Evolutionary conservation across 2,329 filamentous ascomycete species (phyloP).

Genomic region (Colletotrichum simmondsii): DNA sequence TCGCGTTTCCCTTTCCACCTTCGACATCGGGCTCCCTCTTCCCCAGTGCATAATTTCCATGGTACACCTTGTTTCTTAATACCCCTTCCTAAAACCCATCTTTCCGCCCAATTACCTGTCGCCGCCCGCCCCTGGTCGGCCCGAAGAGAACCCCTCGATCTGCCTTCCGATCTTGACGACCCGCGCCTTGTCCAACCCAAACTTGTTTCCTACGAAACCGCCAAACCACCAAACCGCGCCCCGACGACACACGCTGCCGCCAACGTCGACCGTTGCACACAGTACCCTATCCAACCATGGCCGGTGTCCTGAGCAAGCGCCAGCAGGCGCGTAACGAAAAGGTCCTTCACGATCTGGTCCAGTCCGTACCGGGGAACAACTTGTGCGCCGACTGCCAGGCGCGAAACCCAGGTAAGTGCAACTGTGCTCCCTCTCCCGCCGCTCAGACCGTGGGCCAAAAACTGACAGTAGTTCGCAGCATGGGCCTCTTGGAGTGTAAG

Average conservation of each 20-base stretch:
- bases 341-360: constrained; percentile 87
- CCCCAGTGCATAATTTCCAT: constrained; percentile 31
- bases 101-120: constrained; percentile 11
- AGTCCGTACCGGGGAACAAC: constrained; percentile 86
- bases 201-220: constrained; percentile 13
- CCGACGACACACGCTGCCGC: not conserved
- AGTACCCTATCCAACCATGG: constrained; percentile 60
- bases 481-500: constrained; percentile 98
- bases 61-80: constrained; percentile 14
- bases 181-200: constrained; percentile 18
- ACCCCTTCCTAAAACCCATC: constrained; percentile 21
- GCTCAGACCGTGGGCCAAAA: constrained; percentile 4
- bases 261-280: constrained; percentile 24
- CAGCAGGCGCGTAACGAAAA: constrained; percentile 98
- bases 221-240: constrained; percentile 4
- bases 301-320: constrained; percentile 86
- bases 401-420: constrained; percentile 81
- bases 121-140: constrained; percentile 16
- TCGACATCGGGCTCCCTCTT: constrained; percentile 29
- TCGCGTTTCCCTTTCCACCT: constrained; percentile 25
- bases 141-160: constrained; percentile 28
- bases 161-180: constrained; percentile 12
- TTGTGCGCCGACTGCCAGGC: constrained; percentile 93
- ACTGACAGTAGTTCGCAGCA: constrained; percentile 58
- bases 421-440: not conserved